phyloP scores from a whole-genome alignment of 2,329 filamentous ascomycete species.

The Grosmannia serpens region DNA sequence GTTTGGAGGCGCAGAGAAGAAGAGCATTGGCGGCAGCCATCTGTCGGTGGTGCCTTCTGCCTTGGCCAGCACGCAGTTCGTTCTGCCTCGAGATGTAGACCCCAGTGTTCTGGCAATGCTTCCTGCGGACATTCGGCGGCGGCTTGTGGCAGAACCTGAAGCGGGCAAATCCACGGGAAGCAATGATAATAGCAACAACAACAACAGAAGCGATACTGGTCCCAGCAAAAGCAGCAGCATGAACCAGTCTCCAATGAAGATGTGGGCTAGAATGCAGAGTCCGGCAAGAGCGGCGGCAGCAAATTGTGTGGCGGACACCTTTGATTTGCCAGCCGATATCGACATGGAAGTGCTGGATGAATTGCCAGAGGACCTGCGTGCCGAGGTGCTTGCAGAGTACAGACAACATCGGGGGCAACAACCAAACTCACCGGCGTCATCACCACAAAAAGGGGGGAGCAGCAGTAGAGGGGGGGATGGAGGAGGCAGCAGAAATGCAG shows the following conservation, averaged over 20 bases:
- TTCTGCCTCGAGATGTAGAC: slow-evolving; percentile 76
- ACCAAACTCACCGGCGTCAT: slow-evolving; percentile 44
- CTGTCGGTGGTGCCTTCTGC: slow-evolving; percentile 23
- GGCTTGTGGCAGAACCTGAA: slow-evolving; percentile 55
- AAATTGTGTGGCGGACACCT: slow-evolving; percentile 3
- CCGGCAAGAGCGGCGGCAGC: slow-evolving; percentile 13
- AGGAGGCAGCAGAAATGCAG: not conserved
- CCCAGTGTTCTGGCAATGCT: slow-evolving; percentile 72
- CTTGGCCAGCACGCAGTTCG: slow-evolving; percentile 72
- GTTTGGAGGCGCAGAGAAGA: slow-evolving; percentile 41
- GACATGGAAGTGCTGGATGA: slow-evolving; percentile 76
- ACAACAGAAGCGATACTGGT: slow-evolving; percentile 13
- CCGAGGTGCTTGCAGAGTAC: slow-evolving; percentile 71
- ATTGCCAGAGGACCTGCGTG: slow-evolving; percentile 74
- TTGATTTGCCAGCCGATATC: slow-evolving; percentile 61
- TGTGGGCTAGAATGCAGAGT: slow-evolving; percentile 26
- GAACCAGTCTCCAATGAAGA: slow-evolving; percentile 13
- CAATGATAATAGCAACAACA: slow-evolving; percentile 8
- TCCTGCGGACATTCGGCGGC: slow-evolving; percentile 69
- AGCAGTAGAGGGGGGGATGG: not conserved
- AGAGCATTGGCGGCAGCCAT: not conserved
- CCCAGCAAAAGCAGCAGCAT: slow-evolving; percentile 13
- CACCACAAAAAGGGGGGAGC: slow-evolving; percentile 25
- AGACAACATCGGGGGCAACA: slow-evolving; percentile 23
- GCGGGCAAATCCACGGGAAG: slow-evolving; percentile 15